Evolutionary conservation across 2,329 filamentous ascomycete genomes (phyloP), one percentile per base, ranked within the genome.

Genomic region (Tolypocladium ophioglossoides): DNA sequence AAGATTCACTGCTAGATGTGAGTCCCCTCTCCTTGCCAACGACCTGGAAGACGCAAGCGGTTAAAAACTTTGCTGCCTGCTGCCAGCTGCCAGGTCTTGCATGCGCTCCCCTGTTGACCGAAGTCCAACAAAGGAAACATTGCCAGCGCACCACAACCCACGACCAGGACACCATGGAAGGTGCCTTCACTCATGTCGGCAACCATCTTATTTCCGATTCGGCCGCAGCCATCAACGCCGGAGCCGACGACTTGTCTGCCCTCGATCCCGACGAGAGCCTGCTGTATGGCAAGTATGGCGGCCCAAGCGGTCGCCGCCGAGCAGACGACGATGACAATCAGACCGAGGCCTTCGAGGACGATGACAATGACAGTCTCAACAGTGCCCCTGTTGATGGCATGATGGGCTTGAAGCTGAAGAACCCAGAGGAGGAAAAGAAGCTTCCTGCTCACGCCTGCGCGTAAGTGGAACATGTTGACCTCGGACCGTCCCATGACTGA

Each of bases 381-480:
- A 96, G 91, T 67, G 85, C 89, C 62, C 84, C 89, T 10, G 81
- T 91, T 34, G 89, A 90, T 60, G 88, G 86, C 50, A 77, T 86
- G 68, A 85, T 84, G 63, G 86, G 84, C 52, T 67, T 84, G 59
- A 80, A 77, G 57, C 67, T 85, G 48, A 77, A 69, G 70, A 77
- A 59, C 56, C 58, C 55, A 52, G 89, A 95, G 62, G 90, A 95
- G 67, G 89, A 95, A 63, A 91, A 91, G 66, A 90, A 96, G 70
- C 82, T 97, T 53, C 94, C 94, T 30, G 77, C 89, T 58, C 94
- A 99, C 76, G 94, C 95, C 61, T 99, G 92, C 86, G 89, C 91
- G 85, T 95, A 84, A 74, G 87, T 84, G 44, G 34, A 20, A 20
- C 20, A 14, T 12, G 2, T 34, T 12, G 27, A 32, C 27, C 27